These are phyloP conservation scores for Asterochloris sp. DNA, from an alignment of 139 green algal genomes.

Conservation along the genomic window DNA sequence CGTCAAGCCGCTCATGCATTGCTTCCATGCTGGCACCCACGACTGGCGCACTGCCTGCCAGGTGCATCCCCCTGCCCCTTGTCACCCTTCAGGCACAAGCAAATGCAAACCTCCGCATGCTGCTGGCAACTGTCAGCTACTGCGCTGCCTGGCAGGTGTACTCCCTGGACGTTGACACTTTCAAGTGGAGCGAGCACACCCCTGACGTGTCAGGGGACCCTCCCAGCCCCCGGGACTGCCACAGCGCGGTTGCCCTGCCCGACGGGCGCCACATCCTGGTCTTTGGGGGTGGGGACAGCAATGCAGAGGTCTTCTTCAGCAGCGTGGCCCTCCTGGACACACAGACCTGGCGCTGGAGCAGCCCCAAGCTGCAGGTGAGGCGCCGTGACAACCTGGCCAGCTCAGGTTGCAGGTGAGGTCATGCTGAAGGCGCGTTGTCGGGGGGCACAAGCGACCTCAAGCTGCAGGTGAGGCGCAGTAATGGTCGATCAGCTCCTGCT, in stretches of 20 bases:
- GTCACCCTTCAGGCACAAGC: too few relatives aligned
- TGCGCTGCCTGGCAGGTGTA: conserved; percentile 23
- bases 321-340: conserved; percentile 30
- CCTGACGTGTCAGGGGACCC: conserved; percentile 22
- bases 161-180: conserved; percentile 20
- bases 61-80: too few relatives aligned
- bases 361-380: conserved; percentile 7
- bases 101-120: background rate
- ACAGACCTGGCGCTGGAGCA: conserved; percentile 28
- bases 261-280: conserved; percentile 16
- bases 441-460: too few relatives aligned
- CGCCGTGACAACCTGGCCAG: background rate
- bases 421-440: too few relatives aligned
- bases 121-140: background rate
- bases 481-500: too few relatives aligned
- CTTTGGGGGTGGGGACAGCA: conserved; percentile 20
- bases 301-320: conserved; percentile 14
- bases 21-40: too few relatives aligned
- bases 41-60: too few relatives aligned
- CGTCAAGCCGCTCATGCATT: too few relatives aligned
- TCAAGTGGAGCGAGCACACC: conserved; percentile 33
- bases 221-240: conserved; percentile 17
- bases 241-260: conserved; percentile 17
- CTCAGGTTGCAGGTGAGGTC: background rate
- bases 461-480: too few relatives aligned